phyloP scores from a whole-genome alignment of 257 asterid species.

The Przewalskia tangutica region DNA sequence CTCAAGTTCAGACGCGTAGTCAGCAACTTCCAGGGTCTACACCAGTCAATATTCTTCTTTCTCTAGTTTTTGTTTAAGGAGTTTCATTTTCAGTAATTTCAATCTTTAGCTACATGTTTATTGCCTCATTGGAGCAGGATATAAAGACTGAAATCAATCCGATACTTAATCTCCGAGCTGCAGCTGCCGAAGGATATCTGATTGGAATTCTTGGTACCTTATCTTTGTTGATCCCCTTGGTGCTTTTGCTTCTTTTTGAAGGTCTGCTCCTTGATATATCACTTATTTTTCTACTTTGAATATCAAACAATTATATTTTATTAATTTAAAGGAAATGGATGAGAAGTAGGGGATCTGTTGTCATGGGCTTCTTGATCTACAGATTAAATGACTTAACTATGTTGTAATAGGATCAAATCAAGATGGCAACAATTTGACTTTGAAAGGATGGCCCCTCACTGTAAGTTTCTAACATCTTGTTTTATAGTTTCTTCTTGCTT shows the following conservation, averaged over 20 bases:
- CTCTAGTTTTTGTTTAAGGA: conserved; percentile 2
- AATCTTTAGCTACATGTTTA: background rate
- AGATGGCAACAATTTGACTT: conserved; percentile 83
- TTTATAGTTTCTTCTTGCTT: background rate
- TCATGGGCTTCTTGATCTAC: background rate
- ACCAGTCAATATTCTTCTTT: conserved; percentile 45
- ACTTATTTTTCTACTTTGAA: background rate
- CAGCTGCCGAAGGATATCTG: conserved; percentile 81
- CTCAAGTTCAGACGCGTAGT: conserved; percentile 83
- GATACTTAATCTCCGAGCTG: conserved; percentile 62
- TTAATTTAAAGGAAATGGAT: background rate
- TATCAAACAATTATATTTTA: background rate
- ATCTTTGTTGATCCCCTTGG: background rate
- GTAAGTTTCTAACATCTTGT: conserved; percentile 36
- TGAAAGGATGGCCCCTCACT: conserved; percentile 99
- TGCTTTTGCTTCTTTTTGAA: background rate
- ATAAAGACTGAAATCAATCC: conserved; percentile 87
- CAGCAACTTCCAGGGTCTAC: conserved; percentile 93
- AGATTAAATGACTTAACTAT: conserved; percentile 10
- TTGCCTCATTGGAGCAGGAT: conserved; percentile 39
- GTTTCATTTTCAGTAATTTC: background rate
- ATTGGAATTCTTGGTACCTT: conserved; percentile 78
- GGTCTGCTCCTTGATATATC: background rate
- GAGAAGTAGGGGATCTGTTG: background rate
- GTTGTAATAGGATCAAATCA: conserved; percentile 76